Percentiles rank a stretch among this genome's conserved stretches.
These are phyloP conservation scores for Triangularia verruculosa DNA, from an alignment of 2,329 filamentous ascomycete genomes.

Conservation along the genomic window DNA sequence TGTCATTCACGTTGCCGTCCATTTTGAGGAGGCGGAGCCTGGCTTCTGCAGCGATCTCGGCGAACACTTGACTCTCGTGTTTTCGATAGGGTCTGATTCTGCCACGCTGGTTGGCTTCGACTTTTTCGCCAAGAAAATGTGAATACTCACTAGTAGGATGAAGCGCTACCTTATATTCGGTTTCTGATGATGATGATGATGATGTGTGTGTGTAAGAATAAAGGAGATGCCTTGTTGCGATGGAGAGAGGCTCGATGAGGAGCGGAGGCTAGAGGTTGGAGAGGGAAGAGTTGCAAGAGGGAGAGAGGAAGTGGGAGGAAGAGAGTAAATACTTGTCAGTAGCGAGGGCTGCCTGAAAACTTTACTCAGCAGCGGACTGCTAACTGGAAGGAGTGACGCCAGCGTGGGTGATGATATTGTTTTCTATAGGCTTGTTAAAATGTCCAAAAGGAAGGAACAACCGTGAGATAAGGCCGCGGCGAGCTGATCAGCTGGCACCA, in stretches of 20 bases:
- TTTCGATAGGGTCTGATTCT: not conserved
- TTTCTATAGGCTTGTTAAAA: not conserved
- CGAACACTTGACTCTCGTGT: not conserved
- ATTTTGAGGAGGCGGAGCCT: too few species aligned
- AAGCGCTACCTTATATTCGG: not conserved
- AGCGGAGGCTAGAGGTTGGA: not conserved
- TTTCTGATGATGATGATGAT: too few species aligned
- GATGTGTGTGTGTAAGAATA: not conserved
- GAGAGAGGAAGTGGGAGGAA: not conserved
- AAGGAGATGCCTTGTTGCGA: not conserved
- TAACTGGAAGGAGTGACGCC: not conserved
- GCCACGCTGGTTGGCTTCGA: not conserved
- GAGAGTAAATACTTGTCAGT: not conserved
- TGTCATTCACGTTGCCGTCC: too few species aligned
- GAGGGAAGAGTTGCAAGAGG: not conserved
- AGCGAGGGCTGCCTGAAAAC: not conserved
- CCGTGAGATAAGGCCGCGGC: not conserved
- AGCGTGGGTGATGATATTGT: not conserved
- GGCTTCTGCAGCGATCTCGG: too few species aligned
- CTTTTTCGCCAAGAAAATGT: not conserved
- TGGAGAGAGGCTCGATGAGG: not conserved
- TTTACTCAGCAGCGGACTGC: not conserved
- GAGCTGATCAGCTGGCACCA: not conserved
- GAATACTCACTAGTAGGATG: not conserved
- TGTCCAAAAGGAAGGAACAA: not conserved